Evolutionary conservation across 2,329 filamentous ascomycete species (phyloP).

Genomic region (Piedraia hortae): DNA sequence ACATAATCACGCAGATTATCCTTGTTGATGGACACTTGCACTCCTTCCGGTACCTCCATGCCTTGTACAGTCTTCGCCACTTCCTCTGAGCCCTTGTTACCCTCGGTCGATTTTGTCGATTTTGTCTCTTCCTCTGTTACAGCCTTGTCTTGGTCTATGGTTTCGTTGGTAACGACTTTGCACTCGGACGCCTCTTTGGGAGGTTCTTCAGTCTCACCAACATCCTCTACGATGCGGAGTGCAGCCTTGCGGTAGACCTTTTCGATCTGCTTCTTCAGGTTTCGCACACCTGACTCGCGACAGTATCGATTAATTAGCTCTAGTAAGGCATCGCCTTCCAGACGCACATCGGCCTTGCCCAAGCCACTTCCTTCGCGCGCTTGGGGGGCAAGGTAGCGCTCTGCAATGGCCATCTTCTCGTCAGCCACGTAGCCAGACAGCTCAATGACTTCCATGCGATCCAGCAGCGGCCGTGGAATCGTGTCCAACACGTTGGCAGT

Average conservation of each 20-base stretch:
- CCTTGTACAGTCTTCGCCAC: conserved; percentile 24
- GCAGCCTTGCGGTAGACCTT: conserved; percentile 96
- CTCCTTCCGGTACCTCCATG: conserved; percentile 58
- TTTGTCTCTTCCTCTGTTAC: conserved; percentile 27
- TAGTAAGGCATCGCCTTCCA: conserved; percentile 67
- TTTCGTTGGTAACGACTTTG: conserved; percentile 59
- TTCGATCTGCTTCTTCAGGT: conserved; percentile 97
- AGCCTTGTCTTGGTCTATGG: conserved; percentile 30
- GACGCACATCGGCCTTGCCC: conserved; percentile 67
- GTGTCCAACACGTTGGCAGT: conserved; percentile 98
- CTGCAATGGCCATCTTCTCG: conserved; percentile 96
- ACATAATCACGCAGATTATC: conserved; percentile 92
- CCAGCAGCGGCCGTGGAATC: conserved; percentile 73
- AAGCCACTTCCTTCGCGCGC: conserved; percentile 86
- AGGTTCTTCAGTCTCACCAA: conserved; percentile 68
- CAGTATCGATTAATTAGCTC: conserved; percentile 98
- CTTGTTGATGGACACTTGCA: conserved; percentile 65
- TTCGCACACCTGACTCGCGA: conserved; percentile 85
- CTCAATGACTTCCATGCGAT: conserved; percentile 94
- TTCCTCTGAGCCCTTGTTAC: conserved; percentile 31
- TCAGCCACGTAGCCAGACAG: conserved; percentile 90
- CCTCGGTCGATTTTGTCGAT: conserved; percentile 27
- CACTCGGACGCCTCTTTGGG: conserved; percentile 32
- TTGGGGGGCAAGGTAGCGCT: conserved; percentile 70
- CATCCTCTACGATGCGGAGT: conserved; percentile 83